A percentile compares a stretch with the other conserved stretches of the same genome.
Evolutionary conservation across 179 eudicot species (phyloP).

Genomic region (Amaranthus tricolor): DNA sequence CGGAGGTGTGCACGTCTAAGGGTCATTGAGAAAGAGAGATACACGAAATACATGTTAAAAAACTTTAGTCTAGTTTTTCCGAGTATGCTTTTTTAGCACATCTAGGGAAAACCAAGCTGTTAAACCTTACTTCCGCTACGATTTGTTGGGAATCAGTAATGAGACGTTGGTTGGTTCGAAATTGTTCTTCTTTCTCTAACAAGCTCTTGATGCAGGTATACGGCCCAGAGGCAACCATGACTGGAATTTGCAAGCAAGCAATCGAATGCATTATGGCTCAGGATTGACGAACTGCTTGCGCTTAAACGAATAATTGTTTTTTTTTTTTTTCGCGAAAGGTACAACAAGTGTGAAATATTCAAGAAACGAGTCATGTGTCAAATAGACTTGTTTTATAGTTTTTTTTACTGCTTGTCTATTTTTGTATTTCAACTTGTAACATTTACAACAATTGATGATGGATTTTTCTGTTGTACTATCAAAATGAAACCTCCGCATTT

Average conservation of each 20-base stretch:
- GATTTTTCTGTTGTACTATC: no score
- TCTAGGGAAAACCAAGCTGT: no score
- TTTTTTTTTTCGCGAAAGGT: background rate
- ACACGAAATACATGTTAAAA: no score
- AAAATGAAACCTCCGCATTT: no score
- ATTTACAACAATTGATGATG: background rate
- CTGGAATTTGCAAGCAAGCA: conserved; percentile 50
- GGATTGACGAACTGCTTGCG: conserved; percentile 2
- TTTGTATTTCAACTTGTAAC: conserved; percentile 10
- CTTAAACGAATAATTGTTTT: background rate
- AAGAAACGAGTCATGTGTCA: background rate
- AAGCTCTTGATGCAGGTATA: conserved; percentile 31
- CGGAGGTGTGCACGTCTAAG: background rate
- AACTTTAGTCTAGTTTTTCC: no score
- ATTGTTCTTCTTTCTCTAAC: background rate
- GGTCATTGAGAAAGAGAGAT: no score
- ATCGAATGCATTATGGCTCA: conserved; percentile 38
- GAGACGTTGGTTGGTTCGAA: background rate
- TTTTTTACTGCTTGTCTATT: background rate
- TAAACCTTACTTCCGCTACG: no score
- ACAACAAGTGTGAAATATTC: conserved; percentile 10
- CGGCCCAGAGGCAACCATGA: conserved; percentile 53
- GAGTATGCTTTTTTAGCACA: no score
- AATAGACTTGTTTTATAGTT: conserved; percentile 3
- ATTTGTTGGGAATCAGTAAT: no score